Base-by-base conservation (phyloP, 352 stramenopile species). In the Thalassiosira ordinaria region DNA sequence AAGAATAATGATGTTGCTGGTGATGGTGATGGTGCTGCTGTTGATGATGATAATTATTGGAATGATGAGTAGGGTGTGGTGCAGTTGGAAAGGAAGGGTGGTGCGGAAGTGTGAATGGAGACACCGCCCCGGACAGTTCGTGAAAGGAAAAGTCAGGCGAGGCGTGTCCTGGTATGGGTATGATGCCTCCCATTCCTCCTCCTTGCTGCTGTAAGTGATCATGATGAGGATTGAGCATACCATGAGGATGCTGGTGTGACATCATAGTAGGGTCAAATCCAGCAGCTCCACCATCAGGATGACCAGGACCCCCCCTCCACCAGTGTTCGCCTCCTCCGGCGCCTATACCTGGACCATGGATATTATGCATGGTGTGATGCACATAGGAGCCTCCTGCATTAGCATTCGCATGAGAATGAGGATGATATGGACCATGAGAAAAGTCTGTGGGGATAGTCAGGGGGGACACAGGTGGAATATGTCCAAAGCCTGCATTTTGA, bases 121-220 rank as follows among this genome's bases (percentile, higher is more conserved):
- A 56, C n/a, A 47, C 37, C 9, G 35, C 49, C 4, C 35, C 26
- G 18, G 47, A 44, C 52, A 75, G 47, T 59, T 61, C 57, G 26
- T 67, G 67, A n/a, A n/a, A n/a, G 26, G 52, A 55, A 62, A 63
- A 77, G 41, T 71, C 64, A 2, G 74, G 66, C 4, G 76, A 84
- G 37, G 63, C n/a, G 29, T 84, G 61, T 41, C 76, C 76, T 11
- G 76, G 49, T 46, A 83, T 66, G 14, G 57, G 27, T 14, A 63
- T 61, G 9, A 59, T 67, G 22, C 24, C 55, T 22, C 65, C 56
- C 53, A 70, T 71, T 13, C 47, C 35, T 22, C 35, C 2, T 31
- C n/a, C n/a, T n/a, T n/a, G n/a, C n/a, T n/a, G n/a, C n/a, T n/a
- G n/a, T n/a, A n/a, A n/a, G n/a, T n/a, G n/a, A n/a, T 73, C 53